Base-by-base conservation (phyloP, 164 flowering plant species). In the Chloranthus sessilifolius region DNA sequence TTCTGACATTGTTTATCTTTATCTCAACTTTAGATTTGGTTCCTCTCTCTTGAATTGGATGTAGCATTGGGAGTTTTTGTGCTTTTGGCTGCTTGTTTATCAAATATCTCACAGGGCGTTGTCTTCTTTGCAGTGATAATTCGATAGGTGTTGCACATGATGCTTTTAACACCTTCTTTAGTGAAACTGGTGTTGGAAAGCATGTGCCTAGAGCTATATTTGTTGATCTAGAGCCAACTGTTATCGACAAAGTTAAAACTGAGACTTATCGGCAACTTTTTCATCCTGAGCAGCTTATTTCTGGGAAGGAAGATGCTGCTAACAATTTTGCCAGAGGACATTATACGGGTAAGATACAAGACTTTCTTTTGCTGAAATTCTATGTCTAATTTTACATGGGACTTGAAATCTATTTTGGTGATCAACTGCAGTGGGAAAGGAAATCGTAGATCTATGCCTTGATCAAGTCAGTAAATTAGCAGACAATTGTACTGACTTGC, bases 401-500 rank as follows among this genome's bases (percentile, higher is more conserved):
- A 9, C 16, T 38, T 51, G 24, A 2, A 34, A 2, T 51, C 28
- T 37, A 20, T 40, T 10, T 14, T 29, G 17, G 19, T 27, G 12
- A 22, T 29, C 17, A 20, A 14, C 22, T 47, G n/a, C 57, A 59
- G 66, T 67, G 17, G 75, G 75, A 17, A 71, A 67, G 40, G 75
- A 71, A 44, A 75, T 69, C 27, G 76, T 75, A 20, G 79, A 72
- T 48, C 57, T 72, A 22, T 75, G 79, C 62, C 55, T 75, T 16
- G 79, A 75, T 23, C 58, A 77, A 14, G 64, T 75, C 29, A 59
- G 79, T 52, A 75, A 75, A 63, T 61, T 72, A 10, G 79, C 79
- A 5, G 79, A 75, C 46, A 75, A 75, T 47, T 75, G 79, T 52
- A 75, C 79, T 30, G 75, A 77, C 0, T 49, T 75, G 41, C 80